phyloP scores from a whole-genome alignment of 768 basidiomycete species.

The Kondoa malvinella region DNA sequence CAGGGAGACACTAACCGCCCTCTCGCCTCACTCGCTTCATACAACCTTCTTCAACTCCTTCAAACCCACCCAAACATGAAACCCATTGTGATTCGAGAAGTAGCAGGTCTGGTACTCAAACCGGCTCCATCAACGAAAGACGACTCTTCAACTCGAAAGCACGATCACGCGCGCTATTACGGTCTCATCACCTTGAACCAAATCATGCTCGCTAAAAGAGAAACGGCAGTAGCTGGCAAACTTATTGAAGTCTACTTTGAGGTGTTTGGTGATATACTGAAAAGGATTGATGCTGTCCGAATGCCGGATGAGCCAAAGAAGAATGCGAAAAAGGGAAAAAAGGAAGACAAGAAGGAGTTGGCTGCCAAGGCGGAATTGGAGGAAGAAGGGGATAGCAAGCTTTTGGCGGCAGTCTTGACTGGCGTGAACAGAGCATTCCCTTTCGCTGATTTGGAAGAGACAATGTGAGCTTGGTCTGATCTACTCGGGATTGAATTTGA shows the following conservation, averaged over 20 bases:
- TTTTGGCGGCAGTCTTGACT: conserved; percentile 76
- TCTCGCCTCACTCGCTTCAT: conserved; percentile 73
- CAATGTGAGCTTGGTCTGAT: conserved; percentile 39
- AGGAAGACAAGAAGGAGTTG: conserved; percentile 20
- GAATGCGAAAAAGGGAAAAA: conserved; percentile 22
- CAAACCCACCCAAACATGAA: conserved; percentile 92
- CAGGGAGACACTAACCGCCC: conserved; percentile 79
- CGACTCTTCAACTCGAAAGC: conserved; percentile 32
- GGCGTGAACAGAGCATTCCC: conserved; percentile 91
- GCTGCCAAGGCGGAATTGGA: conserved; percentile 36
- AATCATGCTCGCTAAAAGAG: conserved; percentile 50
- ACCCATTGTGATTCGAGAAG: conserved; percentile 66
- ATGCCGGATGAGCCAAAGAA: conserved; percentile 28
- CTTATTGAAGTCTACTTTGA: conserved; percentile 86
- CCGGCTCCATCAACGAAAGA: conserved; percentile 36
- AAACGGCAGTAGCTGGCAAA: conserved; percentile 55
- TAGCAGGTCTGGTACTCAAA: conserved; percentile 57
- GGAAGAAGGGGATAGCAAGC: conserved; percentile 52
- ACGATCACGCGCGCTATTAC: conserved; percentile 72
- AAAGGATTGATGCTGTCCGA: conserved; percentile 32
- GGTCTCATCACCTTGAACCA: conserved; percentile 88
- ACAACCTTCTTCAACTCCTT: conserved; percentile 71
- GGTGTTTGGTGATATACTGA: conserved; percentile 73
- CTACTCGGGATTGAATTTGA: neutral
- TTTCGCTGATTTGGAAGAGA: conserved; percentile 64